phyloP scores from a whole-genome alignment of 495 filamentous ascomycete genomes.

The Annulohypoxylon maeteangense region DNA sequence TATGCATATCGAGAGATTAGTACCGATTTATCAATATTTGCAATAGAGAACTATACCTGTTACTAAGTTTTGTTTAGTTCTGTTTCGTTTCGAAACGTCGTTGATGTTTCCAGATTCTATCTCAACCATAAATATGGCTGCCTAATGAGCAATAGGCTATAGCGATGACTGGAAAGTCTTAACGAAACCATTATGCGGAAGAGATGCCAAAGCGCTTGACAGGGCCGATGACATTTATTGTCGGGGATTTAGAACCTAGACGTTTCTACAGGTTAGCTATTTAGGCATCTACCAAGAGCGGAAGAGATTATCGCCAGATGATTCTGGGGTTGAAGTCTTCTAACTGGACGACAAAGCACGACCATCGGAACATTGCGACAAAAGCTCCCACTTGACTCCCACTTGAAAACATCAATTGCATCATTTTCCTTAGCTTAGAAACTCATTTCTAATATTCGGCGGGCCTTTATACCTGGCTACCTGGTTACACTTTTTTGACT shows the following conservation, averaged over 20 bases:
- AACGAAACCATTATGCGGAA: not conserved
- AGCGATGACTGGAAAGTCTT: not conserved
- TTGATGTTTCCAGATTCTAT: not conserved
- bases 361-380: slow-evolving; percentile 3
- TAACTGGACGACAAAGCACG: not conserved
- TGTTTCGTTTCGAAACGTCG: not conserved
- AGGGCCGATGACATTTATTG: slow-evolving; percentile 9
- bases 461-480: no score
- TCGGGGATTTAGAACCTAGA: slow-evolving; percentile 7
- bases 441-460: not conserved
- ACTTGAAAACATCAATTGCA: slow-evolving; percentile 18
- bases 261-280: slow-evolving; percentile 15
- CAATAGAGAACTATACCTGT: not conserved
- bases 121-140: no score
- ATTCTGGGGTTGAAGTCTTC: not conserved
- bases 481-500: no score
- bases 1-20: not conserved
- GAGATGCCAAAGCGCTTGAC: slow-evolving; percentile 14
- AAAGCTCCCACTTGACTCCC: not conserved
- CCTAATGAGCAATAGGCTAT: no score
- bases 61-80: not conserved
- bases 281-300: not conserved
- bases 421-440: slow-evolving; percentile 18
- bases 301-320: slow-evolving; percentile 23
- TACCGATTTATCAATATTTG: not conserved